These are phyloP conservation scores for Aspergillus sojae DNA, from an alignment of 2,329 filamentous ascomycete genomes.

Conservation along the genomic window DNA sequence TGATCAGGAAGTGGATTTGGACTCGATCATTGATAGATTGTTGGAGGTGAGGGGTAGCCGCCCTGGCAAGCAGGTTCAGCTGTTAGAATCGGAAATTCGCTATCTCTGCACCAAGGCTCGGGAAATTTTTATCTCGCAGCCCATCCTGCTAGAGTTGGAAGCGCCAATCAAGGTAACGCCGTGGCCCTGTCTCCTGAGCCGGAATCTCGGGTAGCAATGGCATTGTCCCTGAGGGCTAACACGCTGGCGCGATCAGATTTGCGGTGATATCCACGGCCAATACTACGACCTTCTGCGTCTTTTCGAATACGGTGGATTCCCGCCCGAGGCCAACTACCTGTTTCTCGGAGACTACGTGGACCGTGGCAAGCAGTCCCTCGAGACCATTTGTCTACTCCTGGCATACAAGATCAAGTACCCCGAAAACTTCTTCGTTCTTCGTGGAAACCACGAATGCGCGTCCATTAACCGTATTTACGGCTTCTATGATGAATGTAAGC, in stretches of 20 bases:
- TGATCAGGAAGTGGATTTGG: slow-evolving; percentile 90
- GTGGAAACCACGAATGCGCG: slow-evolving; percentile 98
- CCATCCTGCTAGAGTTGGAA: slow-evolving; percentile 94
- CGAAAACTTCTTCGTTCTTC: slow-evolving; percentile 98
- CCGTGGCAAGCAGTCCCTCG: slow-evolving; percentile 97
- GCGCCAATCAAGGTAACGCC: slow-evolving; percentile 90
- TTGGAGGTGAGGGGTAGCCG: slow-evolving; percentile 97
- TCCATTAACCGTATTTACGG: slow-evolving; percentile 99
- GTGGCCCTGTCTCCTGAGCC: not conserved
- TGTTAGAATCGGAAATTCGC: slow-evolving; percentile 93
- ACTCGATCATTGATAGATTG: slow-evolving; percentile 98
- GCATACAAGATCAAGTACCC: slow-evolving; percentile 99
- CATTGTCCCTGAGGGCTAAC: slow-evolving; percentile 19
- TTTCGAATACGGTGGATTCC: slow-evolving; percentile 98
- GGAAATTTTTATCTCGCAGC: slow-evolving; percentile 99
- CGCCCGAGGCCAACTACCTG: slow-evolving; percentile 97
- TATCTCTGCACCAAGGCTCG: slow-evolving; percentile 97
- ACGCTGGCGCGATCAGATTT: slow-evolving; percentile 68
- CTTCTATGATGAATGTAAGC: slow-evolving; percentile 99
- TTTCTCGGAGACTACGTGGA: slow-evolving; percentile 99
- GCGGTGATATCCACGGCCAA: slow-evolving; percentile 98
- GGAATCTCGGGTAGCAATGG: not conserved
- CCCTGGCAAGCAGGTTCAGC: slow-evolving; percentile 97
- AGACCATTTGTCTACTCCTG: slow-evolving; percentile 95
- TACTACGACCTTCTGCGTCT: slow-evolving; percentile 97